Evolutionary conservation across 1,139 yeast genomes (phyloP).

Genomic region (Saccharomyces hybrid): DNA sequence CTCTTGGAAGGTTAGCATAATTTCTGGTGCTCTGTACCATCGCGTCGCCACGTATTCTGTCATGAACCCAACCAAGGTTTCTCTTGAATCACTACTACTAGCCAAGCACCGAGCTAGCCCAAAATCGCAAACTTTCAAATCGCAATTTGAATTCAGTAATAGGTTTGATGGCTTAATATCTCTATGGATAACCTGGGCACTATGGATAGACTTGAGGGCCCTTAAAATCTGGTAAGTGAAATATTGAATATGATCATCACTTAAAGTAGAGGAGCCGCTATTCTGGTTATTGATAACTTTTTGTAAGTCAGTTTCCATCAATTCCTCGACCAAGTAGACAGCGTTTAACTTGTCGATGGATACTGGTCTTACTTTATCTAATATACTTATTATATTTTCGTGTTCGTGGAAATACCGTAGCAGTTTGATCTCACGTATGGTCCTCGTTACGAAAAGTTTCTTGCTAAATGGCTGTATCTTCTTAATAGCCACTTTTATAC

Average conservation of each 20-base stretch:
- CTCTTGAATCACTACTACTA: conserved; percentile 41
- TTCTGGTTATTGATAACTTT: conserved; percentile 38
- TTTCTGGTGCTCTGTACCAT: conserved; percentile 77
- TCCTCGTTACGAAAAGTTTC: conserved; percentile 78
- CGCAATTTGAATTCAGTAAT: conserved; percentile 81
- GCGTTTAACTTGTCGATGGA: conserved; percentile 60
- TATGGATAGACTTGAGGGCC: conserved; percentile 56
- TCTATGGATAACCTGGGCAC: conserved; percentile 70
- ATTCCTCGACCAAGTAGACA: conserved; percentile 62
- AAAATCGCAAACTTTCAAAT: conserved; percentile 86
- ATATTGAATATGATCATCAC: conserved; percentile 62
- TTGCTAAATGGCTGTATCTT: conserved; percentile 87
- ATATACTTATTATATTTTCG: conserved; percentile 85
- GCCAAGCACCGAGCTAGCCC: conserved; percentile 84
- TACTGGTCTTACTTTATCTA: conserved; percentile 77
- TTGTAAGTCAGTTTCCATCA: conserved; percentile 63
- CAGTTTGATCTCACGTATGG: conserved; percentile 79
- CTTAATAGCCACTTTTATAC: conserved; percentile 80
- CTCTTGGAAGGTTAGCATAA: conserved; percentile 61
- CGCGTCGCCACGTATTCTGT: conserved; percentile 75
- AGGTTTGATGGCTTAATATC: conserved; percentile 87
- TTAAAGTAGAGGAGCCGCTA: conserved; percentile 29
- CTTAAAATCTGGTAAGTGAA: conserved; percentile 57
- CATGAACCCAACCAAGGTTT: conserved; percentile 41
- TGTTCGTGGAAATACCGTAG: conserved; percentile 84